Evolutionary conservation across 805 yeast species (phyloP).

Genomic region (Wickerhamiella allomyrinae): DNA sequence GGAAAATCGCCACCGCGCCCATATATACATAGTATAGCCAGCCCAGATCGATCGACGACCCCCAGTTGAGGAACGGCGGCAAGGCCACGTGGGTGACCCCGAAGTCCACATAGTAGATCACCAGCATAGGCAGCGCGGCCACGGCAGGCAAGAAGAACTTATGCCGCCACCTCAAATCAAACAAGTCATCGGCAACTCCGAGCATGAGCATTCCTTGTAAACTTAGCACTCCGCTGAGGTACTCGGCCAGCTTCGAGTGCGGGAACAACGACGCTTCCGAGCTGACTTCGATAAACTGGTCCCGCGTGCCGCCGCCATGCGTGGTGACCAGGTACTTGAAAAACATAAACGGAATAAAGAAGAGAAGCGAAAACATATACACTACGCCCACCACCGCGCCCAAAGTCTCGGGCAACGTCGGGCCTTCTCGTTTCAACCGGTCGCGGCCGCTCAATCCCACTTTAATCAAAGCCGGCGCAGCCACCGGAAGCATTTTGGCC

Average conservation of each 20-base stretch:
- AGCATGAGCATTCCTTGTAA: conserved; percentile 69
- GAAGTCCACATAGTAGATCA: conserved; percentile 87
- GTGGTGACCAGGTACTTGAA: conserved; percentile 52
- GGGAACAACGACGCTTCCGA: conserved; percentile 5
- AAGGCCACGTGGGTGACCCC: conserved; percentile 79
- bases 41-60: conserved; percentile 55
- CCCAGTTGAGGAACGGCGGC: conserved; percentile 46
- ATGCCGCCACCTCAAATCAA: conserved; percentile 95
- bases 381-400: conserved; percentile 82
- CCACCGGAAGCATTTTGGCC: conserved; percentile 14
- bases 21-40: conserved; percentile 70
- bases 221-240: conserved; percentile 70
- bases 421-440: conserved; percentile 57
- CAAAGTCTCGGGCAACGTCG: conserved; percentile 75
- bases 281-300: conserved; percentile 24
- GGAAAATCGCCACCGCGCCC: conserved; percentile 82
- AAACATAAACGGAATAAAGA: conserved; percentile 79
- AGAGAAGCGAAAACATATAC: conserved; percentile 65
- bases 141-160: conserved; percentile 91
- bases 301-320: conserved; percentile 45
- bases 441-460: conserved; percentile 80
- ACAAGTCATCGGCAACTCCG: conserved; percentile 87
- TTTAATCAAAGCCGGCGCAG: conserved; percentile 14
- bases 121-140: conserved; percentile 78
- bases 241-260: conserved; percentile 65